A percentile compares a stretch with the other conserved stretches of the same genome.
Evolutionary conservation across 371 early-diverging fungal species (phyloP).

Genomic region (Mucor indicus): DNA sequence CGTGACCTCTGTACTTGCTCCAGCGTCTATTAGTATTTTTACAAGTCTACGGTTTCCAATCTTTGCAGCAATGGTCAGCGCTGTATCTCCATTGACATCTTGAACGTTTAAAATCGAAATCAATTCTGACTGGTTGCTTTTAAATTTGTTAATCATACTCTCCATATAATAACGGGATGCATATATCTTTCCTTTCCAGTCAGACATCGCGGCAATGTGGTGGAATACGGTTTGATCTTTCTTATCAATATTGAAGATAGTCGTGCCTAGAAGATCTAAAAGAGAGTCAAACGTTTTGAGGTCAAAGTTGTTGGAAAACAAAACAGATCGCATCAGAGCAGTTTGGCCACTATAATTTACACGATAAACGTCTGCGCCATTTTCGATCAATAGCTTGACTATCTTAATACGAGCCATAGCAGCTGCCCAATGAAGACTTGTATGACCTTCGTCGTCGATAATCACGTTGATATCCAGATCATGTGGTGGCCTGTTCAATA

Average conservation of each 20-base stretch:
- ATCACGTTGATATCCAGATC: conserved; percentile 80
- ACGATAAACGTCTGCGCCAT: conserved; percentile 70
- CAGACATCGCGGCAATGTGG: conserved; percentile 83
- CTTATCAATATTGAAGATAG: conserved; percentile 77
- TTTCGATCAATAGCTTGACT: conserved; percentile 69
- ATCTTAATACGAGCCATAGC: conserved; percentile 82
- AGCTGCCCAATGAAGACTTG: conserved; percentile 95
- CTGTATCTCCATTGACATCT: conserved; percentile 88
- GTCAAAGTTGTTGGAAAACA: conserved; percentile 88
- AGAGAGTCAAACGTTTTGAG: conserved; percentile 74
- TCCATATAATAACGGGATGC: conserved; percentile 89
- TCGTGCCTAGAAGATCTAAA: conserved; percentile 71
- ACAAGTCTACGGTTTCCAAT: conserved; percentile 70
- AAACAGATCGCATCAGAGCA: conserved; percentile 86
- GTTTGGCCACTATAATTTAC: conserved; percentile 87
- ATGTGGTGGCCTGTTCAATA: conserved; percentile 49
- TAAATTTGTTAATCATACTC: conserved; percentile 69
- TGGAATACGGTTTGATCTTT: conserved; percentile 88
- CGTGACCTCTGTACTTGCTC: conserved; percentile 71
- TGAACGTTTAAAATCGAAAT: conserved; percentile 78
- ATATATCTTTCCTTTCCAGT: conserved; percentile 68
- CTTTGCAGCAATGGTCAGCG: conserved; percentile 82
- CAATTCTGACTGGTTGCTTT: conserved; percentile 54
- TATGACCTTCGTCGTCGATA: conserved; percentile 94
- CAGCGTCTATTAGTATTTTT: conserved; percentile 74